A percentile compares a stretch with the other conserved stretches of the same genome.
Conservation (phyloP, 495 filamentous ascomycete genomes). For the Podospora didyma region DNA sequence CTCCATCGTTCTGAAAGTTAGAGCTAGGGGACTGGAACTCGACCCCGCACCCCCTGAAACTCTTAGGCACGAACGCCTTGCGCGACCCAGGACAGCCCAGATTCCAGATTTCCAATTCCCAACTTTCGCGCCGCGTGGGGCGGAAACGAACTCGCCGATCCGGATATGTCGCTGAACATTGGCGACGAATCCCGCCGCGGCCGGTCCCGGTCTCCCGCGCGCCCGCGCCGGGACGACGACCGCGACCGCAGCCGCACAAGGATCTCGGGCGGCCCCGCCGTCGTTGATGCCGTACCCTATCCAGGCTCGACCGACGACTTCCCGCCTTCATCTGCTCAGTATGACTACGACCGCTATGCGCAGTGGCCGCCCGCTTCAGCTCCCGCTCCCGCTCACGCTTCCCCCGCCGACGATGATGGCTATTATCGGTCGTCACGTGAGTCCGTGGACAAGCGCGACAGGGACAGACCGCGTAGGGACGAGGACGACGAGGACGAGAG, state of each 20-base stretch:
- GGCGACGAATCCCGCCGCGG: conserved; percentile 56
- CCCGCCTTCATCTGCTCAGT: conserved; percentile 17
- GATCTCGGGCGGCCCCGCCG: conserved; percentile 12
- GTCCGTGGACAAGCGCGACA: conserved; percentile 9
- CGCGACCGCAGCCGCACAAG: conserved; percentile 42
- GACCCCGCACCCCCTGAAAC: too few species aligned
- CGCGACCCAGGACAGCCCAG: background rate
- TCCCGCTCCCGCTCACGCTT: too few species aligned
- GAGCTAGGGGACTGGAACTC: too few species aligned
- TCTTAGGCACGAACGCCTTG: too few species aligned
- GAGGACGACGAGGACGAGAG: conserved; percentile 17
- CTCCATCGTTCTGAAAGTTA: too few species aligned
- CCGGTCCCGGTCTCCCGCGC: conserved; percentile 56
- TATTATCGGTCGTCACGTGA: conserved; percentile 15
- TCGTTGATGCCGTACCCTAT: conserved; percentile 47
- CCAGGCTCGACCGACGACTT: conserved; percentile 35
- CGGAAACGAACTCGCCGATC: background rate
- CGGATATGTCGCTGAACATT: conserved; percentile 49
- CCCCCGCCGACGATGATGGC: conserved; percentile 20
- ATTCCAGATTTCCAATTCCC: background rate
- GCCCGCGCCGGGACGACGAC: conserved; percentile 34
- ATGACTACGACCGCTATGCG: conserved; percentile 29
- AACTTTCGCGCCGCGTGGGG: background rate
- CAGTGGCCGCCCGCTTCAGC: conserved; percentile 31
- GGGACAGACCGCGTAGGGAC: conserved; percentile 22